Base-by-base conservation (phyloP, 2,329 filamentous ascomycete genomes). In the Ceratocystis ficicola region DNA sequence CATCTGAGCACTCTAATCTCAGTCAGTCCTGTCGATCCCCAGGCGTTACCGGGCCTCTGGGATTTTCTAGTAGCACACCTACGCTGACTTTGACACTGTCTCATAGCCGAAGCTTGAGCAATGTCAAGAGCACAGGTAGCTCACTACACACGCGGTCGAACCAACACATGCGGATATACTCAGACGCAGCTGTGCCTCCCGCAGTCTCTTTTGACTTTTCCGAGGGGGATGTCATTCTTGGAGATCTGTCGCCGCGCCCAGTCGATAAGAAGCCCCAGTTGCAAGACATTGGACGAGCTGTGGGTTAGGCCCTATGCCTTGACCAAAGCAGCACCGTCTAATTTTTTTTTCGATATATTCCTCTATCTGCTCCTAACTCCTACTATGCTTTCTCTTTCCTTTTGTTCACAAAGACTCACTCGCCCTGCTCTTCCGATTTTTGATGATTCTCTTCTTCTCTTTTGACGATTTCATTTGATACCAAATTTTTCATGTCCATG, bases 271-370 rank as follows among this genome's bases (percentile, higher is more conserved):
- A 48, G n/a, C 66, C 64, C 6, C 76, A 75, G 65, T 73, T 76
- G 65, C 76, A 76, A 10, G 77, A 79, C 60, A 83, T 83, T 72
- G 81, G 81, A 5, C 76, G 78, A 32, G 81, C 81, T 2, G 78
- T 83, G 64, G 81, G 81, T n/a, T 83, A 75, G 80, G 66, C 52
- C 30, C 44, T 12, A 15, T 32, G 41, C 36, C 17, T 25, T 41
- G 36, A 12, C 12, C 5, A 41, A 15, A 41, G 36, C 36, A 12
- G 3, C 10, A 41, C 36, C 10, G 20, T 46, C 41, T 55, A 55
- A 50, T 65, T 25, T 25, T 25, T 25, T 25, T 25, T 25, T 25
- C 2, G 22, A 32, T 32, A 8, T 32, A 63, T 59, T 62, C 44
- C 50, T 64, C 12, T 64, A 59, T 60, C 44, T 67, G 66, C 17